phyloP scores from a whole-genome alignment of 208 protist species.

The Wallacemonas rigidus region DNA sequence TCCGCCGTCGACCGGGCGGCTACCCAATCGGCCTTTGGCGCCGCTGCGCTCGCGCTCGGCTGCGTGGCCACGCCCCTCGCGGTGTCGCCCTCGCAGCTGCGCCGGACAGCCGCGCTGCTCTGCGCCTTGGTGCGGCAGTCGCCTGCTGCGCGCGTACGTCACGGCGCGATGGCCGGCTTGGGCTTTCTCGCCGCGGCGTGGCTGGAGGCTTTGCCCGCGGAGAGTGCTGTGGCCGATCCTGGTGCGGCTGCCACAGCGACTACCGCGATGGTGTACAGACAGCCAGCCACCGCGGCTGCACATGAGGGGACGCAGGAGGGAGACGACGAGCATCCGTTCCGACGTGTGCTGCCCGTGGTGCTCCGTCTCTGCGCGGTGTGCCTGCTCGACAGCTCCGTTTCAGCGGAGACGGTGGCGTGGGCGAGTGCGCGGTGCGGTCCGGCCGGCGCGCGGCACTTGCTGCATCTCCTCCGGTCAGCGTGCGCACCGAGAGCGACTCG shows the following conservation, averaged over 20 bases:
- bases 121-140: slow-evolving; percentile 33
- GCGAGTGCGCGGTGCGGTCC: slow-evolving; percentile 45
- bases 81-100: slow-evolving; percentile 20
- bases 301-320: background rate
- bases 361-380: slow-evolving; percentile 1
- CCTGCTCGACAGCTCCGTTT: slow-evolving; percentile 25
- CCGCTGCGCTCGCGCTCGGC: slow-evolving; percentile 1
- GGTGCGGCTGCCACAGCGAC: too few species aligned
- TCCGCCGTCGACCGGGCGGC: background rate
- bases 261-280: too few species aligned
- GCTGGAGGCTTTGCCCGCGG: background rate
- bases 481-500: background rate
- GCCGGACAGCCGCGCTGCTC: slow-evolving; percentile 23
- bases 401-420: slow-evolving; percentile 51
- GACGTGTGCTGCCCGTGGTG: slow-evolving; percentile 1
- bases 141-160: slow-evolving; percentile 46
- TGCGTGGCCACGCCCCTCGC: background rate
- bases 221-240: too few species aligned
- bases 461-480: background rate
- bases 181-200: slow-evolving; percentile 36
- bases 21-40: background rate
- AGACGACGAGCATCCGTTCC: background rate
- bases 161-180: slow-evolving; percentile 61
- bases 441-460: slow-evolving; percentile 17
- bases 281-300: background rate